Base-by-base conservation (phyloP, 208 protist species). In the Acanthamoeba culbertsoni region DNA sequence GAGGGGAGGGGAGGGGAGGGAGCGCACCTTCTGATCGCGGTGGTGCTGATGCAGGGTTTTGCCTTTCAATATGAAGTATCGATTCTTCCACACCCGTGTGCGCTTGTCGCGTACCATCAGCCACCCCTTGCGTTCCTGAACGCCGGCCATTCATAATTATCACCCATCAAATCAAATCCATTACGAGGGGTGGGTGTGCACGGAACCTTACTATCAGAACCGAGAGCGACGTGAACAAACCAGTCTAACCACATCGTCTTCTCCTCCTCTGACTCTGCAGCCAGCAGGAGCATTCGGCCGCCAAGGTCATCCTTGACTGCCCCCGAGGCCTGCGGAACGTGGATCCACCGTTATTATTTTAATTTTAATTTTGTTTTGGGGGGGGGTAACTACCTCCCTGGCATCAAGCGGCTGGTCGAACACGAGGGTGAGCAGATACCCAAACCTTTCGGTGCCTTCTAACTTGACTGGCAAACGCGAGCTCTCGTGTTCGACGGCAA, bases 1-100 rank as follows among this genome's bases (percentile, higher is more conserved):
- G 53, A 62, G 53, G 23, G 53, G 23, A 23, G 23, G 53, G 23
- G 53, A 62, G 53, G 23, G 23, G 53, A 23, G 23, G 23, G 53
- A 62, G 23, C 53, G 23, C 16, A 90, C 82, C 48, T 90, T 90
- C 65, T 68, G 82, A 37, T 90, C 57, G 33, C 82, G 33, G 31
- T 48, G 82, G n/a, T 90, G 82, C n/a, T 90, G 55, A 37, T 90
- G 51, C 37, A 90, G n/a, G 5, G 37, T 90, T 8, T 59, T 90
- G 57, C 57, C 82, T 23, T 90, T 90, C 16, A 90, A 33, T 43
- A 31, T 62, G 35, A 90, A 68, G 55, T 90, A 90, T 12, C 55
- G 48, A 23, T 59, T 59, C 31, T 48, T 59, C 82, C 82, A 90
- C 43, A 35, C 33, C 26, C 82, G 45, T n/a, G 51, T 68, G 5